Percentiles rank a stretch among this genome's conserved stretches.
Conservation (phyloP, 176 grass and related monocot species). For the Puccinellia tenuiflora region DNA sequence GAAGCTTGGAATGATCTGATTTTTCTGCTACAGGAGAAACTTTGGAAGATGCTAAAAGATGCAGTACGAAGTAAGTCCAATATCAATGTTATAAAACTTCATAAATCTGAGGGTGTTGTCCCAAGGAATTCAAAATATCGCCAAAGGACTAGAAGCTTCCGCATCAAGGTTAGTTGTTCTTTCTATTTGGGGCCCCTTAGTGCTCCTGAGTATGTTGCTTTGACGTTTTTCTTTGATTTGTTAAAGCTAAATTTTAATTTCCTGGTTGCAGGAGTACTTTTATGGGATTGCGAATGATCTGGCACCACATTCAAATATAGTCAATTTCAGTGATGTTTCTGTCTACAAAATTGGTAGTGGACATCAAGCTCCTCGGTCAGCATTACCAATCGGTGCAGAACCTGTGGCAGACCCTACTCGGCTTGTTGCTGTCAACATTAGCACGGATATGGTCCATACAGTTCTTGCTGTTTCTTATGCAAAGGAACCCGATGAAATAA, state of each 20-base stretch:
- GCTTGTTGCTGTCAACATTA: slow-evolving; percentile 72
- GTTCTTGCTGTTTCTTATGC: slow-evolving; percentile 87
- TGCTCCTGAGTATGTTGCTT: not conserved
- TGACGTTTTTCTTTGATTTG: not conserved
- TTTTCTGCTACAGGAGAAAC: slow-evolving; percentile 77
- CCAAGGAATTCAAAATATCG: slow-evolving; percentile 88
- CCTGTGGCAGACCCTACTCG: slow-evolving; percentile 82
- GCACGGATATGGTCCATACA: slow-evolving; percentile 82
- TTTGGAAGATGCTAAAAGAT: slow-evolving; percentile 96
- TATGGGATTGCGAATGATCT: slow-evolving; percentile 91
- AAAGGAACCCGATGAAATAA: slow-evolving; percentile 87
- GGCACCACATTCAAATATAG: slow-evolving; percentile 87
- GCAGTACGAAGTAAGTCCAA: slow-evolving; percentile 73
- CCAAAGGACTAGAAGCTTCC: slow-evolving; percentile 78
- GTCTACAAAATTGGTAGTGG: slow-evolving; percentile 86
- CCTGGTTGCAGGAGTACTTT: slow-evolving; percentile 76
- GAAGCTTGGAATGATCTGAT: slow-evolving; percentile 12
- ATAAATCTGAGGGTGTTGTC: slow-evolving; percentile 97
- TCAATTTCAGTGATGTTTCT: slow-evolving; percentile 84
- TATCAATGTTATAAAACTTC: slow-evolving; percentile 95
- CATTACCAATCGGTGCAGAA: slow-evolving; percentile 83
- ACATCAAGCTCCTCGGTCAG: slow-evolving; percentile 87
- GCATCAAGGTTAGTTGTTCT: slow-evolving; percentile 53
- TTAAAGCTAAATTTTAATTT: not conserved
- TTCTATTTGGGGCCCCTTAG: not conserved